Percentiles rank a stretch among this genome's conserved stretches.
These are phyloP conservation scores for Acidomyces sp. DNA, from an alignment of 495 filamentous ascomycete genomes.

Conservation along the genomic window DNA sequence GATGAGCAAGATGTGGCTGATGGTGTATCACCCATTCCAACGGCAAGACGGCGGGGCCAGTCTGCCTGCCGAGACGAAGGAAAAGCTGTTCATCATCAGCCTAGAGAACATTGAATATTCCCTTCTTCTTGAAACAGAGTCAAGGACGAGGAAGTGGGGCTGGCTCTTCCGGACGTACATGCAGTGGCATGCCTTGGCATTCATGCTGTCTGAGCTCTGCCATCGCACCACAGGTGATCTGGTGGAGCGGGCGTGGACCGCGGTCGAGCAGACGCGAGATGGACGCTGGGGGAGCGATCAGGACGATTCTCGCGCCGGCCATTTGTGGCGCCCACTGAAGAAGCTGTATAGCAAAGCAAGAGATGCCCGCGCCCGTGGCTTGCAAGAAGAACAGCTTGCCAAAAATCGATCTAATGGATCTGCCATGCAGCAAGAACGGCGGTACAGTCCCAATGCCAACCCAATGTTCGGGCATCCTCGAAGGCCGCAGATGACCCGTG, in stretches of 20 bases:
- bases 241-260: constrained; percentile 71
- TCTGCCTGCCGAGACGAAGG: constrained; percentile 45
- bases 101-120: constrained; percentile 67
- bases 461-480: constrained; percentile 17
- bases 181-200: constrained; percentile 71
- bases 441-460: constrained; percentile 17
- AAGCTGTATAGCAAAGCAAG: constrained; percentile 59
- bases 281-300: constrained; percentile 30
- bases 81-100: constrained; percentile 59
- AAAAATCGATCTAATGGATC: constrained; percentile 1
- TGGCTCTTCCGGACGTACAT: constrained; percentile 76
- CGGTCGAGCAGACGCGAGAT: constrained; percentile 42
- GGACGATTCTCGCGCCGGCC: constrained; percentile 37
- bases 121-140: constrained; percentile 47
- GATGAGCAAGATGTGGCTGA: constrained; percentile 55
- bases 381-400: constrained; percentile 12
- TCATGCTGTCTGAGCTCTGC: constrained; percentile 63
- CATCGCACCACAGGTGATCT: constrained; percentile 52
- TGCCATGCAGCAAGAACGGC: background rate
- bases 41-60: constrained; percentile 27
- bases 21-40: constrained; percentile 47
- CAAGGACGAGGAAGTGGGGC: constrained; percentile 50
- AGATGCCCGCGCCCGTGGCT: constrained; percentile 38
- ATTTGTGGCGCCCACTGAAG: constrained; percentile 63
- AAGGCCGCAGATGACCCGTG: constrained; percentile 6